Base-by-base conservation (phyloP, 2,329 filamentous ascomycete species). In the Domatiomyces catenatus region DNA sequence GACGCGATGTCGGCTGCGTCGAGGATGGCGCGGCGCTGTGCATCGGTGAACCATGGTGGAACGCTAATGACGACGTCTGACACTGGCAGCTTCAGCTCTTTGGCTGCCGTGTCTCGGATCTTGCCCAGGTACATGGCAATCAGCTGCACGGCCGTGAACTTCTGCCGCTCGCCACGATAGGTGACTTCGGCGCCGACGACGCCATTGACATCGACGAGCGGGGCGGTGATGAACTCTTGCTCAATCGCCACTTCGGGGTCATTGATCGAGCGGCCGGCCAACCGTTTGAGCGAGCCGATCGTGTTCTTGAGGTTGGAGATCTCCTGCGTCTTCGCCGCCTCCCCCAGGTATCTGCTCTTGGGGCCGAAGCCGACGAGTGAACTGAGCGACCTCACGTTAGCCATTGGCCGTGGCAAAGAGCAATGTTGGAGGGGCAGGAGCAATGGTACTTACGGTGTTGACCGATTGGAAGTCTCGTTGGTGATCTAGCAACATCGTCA, bases 231-330 rank as follows among this genome's bases (percentile, higher is more conserved):
- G 70, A 80, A 95, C 65, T 94, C 77, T 72, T 94, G 85, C 77
- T 98, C 92, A 65, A 92, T 77, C 71, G 88, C 79, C 57, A 94
- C 77, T 76, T 98, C 92, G 66, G 92, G 88, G 66, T 98, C 92
- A 67, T 76, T 83, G 71, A 90, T 77, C 56, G 78, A 75, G 66
- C 92, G 87, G 65, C 92, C 92, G 64, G 84, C 84, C 61, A 98
- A 82, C 64, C 92, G 86, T 75, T 94, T 94, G 63, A 98, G 79
- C 60, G 81, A 89, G 68, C 80, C 76, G 72, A 98, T 86, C 60
- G 92, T 98, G 79, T 98, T 98, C 77, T 96, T 98, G 65, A 96
- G 81, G 77, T 98, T 98, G 65, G 90, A 94, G 67, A 94, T 93
- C 73, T 98, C 92, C 74, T 95, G 90, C 60, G 90, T 96, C 80